Conservation (phyloP, 352 stramenopile genomes). For the Globisporangium sylvaticum region DNA sequence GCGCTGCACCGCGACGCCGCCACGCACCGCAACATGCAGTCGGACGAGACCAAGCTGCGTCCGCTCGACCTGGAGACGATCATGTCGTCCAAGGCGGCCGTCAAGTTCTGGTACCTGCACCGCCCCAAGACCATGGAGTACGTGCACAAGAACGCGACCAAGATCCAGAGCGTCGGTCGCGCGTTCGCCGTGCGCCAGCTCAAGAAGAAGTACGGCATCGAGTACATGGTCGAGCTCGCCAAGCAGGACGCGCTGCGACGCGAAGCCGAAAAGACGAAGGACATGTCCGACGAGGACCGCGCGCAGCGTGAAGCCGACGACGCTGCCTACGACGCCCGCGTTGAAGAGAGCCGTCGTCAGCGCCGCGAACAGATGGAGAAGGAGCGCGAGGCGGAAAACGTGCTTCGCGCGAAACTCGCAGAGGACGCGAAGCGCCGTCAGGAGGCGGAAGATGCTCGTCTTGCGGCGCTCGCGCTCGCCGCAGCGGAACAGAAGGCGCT, state of each 20-base stretch:
- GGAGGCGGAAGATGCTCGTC: constrained; percentile 12
- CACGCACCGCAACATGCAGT: constrained; percentile 78
- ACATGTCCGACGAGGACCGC: constrained; percentile 63
- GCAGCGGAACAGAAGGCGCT: constrained; percentile 10
- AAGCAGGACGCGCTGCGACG: constrained; percentile 60
- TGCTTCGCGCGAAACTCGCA: constrained; percentile 45
- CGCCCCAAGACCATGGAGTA: constrained; percentile 88
- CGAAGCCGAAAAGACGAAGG: constrained; percentile 57
- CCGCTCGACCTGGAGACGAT: constrained; percentile 85
- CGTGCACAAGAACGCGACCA: constrained; percentile 86
- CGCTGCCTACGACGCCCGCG: constrained; percentile 69
- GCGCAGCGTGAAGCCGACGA: constrained; percentile 39
- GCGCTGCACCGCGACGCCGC: constrained; percentile 74
- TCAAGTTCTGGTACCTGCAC: constrained; percentile 90
- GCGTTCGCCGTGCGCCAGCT: constrained; percentile 76
- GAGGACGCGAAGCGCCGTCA: constrained; percentile 24
- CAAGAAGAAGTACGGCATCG: constrained; percentile 66
- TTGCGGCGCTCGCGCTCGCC: constrained; percentile 8
- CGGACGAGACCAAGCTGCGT: constrained; percentile 71
- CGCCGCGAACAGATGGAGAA: constrained; percentile 71
- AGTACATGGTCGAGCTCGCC: constrained; percentile 78
- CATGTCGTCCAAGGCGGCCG: constrained; percentile 81
- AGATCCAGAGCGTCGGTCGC: constrained; percentile 78
- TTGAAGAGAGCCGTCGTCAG: constrained; percentile 76
- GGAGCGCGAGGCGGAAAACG: constrained; percentile 55